Evolutionary conservation across 2,329 filamentous ascomycete species (phyloP).

Genomic region (Botryotinia narcissicola): DNA sequence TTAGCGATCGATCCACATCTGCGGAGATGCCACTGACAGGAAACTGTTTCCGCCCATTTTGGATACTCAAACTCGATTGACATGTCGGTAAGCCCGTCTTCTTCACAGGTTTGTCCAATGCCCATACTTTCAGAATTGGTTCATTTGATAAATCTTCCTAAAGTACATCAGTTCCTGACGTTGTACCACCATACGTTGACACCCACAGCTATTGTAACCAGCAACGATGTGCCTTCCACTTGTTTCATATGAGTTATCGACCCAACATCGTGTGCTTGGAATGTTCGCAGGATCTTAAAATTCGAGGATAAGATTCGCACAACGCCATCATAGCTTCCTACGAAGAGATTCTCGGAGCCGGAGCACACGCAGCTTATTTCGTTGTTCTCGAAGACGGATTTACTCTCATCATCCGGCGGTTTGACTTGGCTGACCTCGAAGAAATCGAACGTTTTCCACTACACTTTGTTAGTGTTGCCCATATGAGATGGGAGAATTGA

Average conservation of each 20-base stretch:
- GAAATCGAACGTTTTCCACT: conserved; percentile 99
- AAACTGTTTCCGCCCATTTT: conserved; percentile 89
- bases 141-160: conserved; percentile 84
- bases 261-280: conserved; percentile 78
- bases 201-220: conserved; percentile 73
- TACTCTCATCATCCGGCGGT: conserved; percentile 72
- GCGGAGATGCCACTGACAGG: conserved; percentile 56
- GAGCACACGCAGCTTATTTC: conserved; percentile 82
- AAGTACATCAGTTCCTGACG: conserved; percentile 37
- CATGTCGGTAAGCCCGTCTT: conserved; percentile 89
- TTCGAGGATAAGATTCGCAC: conserved; percentile 83
- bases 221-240: conserved; percentile 78
- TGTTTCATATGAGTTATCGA: conserved; percentile 91
- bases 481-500: neutral
- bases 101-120: conserved; percentile 87
- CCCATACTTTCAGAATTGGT: conserved; percentile 95
- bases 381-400: conserved; percentile 75
- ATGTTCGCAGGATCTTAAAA: conserved; percentile 84
- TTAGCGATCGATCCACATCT: neutral
- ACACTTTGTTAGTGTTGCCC: conserved; percentile 17
- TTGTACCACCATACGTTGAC: neutral
- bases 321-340: conserved; percentile 79
- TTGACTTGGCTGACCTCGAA: conserved; percentile 90
- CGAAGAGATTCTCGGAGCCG: conserved; percentile 84
- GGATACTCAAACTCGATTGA: conserved; percentile 78